These are phyloP conservation scores for Geoglossum cookeanum DNA, from an alignment of 2,329 filamentous ascomycete species.

Conservation along the genomic window DNA sequence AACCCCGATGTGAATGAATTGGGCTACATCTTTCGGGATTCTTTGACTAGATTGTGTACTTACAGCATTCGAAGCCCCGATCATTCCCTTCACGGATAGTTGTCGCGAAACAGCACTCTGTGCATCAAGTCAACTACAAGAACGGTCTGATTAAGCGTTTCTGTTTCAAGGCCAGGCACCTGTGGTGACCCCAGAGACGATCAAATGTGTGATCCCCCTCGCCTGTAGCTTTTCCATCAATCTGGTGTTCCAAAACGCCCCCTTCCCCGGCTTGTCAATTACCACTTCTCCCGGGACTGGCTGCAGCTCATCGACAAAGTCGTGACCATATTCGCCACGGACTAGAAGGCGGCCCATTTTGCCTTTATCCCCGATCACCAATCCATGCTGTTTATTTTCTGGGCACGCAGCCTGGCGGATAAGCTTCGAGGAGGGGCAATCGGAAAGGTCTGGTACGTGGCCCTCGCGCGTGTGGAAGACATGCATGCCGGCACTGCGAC, in stretches of 20 bases:
- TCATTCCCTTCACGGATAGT: slow-evolving; percentile 38
- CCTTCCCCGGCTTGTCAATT: slow-evolving; percentile 40
- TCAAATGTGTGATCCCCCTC: slow-evolving; percentile 35
- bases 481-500: slow-evolving; percentile 24
- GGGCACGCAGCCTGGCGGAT: slow-evolving; percentile 30
- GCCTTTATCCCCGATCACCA: slow-evolving; percentile 33
- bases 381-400: slow-evolving; percentile 23
- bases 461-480: slow-evolving; percentile 32
- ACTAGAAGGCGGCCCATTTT: slow-evolving; percentile 33
- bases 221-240: slow-evolving; percentile 34
- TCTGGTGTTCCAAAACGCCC: slow-evolving; percentile 37
- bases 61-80: slow-evolving; percentile 41
- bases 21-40: not conserved
- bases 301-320: slow-evolving; percentile 33
- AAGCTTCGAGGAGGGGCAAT: slow-evolving; percentile 32
- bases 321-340: slow-evolving; percentile 34
- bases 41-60: not conserved
- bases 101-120: slow-evolving; percentile 33
- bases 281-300: slow-evolving; percentile 32
- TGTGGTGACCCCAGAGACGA: slow-evolving; percentile 38
- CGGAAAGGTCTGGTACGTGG: slow-evolving; percentile 31
- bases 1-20: not conserved
- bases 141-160: not conserved
- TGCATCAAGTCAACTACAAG: not conserved
- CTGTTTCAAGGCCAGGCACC: not conserved